Base-by-base conservation (phyloP, 73 alveolate genomes). In the Loxodes magnus region DNA sequence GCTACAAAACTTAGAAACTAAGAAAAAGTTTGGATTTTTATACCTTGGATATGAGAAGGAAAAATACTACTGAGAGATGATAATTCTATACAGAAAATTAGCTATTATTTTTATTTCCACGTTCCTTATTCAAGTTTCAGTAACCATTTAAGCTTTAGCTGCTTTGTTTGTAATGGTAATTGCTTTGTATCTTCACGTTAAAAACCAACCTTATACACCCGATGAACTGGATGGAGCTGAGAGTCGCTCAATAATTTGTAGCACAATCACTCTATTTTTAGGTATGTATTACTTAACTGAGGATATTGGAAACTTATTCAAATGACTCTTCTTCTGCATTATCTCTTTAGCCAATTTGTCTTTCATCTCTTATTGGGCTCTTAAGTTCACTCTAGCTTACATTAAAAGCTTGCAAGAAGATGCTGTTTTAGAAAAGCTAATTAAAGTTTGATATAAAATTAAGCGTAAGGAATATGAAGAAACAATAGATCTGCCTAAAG, bases 51-150 rank as follows among this genome's bases (percentile, higher is more conserved):
- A 51, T 50, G n/a, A 59, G 21, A 23, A 43, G 17, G 38, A 51
- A 23, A 54, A 36, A 0, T 59, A 6, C 16, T 59, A 59, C 17
- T 59, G 74, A 67, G 74, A 59, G 28, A 28, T 59, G 14, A 4
- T 49, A 0, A 59, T 26, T 12, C 21, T 59, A 56, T 22, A n/a
- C 16, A 17, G 66, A 29, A 59, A 59, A 28, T 4, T 59, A 9
- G 12, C 22, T 19, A 59, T 59, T 1, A 59, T 50, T 10, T 10
- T 5, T 17, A 5, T 9, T 7, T 4, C 57, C 6, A 54, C 33
- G 5, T 30, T 50, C 16, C 29, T 30, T 30, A 24, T 7, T 14
- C 6, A 5, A 4, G 7, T 6, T 15, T 5, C 56, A 30, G 60
- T 30, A 5, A 4, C 5, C 5, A 9, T 30, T 50, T 54, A 50